Evolutionary conservation across 2,329 filamentous ascomycete genomes (phyloP).

Genomic region (Colletotrichum salicis): DNA sequence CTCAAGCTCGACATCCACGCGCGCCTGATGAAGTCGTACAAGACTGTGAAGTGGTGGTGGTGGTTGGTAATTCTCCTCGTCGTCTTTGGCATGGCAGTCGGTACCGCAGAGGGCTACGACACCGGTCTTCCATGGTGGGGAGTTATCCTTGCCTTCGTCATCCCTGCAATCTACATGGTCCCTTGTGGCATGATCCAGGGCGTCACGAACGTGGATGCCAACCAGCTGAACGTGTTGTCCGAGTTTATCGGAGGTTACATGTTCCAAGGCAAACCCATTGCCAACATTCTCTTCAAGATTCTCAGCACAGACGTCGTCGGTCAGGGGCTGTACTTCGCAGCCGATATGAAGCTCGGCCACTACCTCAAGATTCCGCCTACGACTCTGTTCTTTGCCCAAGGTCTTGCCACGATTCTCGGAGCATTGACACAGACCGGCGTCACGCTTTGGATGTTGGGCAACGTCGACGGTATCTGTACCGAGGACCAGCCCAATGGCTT

Average conservation of each 20-base stretch:
- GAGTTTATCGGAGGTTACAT: slow-evolving; percentile 61
- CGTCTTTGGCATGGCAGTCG: slow-evolving; percentile 47
- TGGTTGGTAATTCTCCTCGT: slow-evolving; percentile 60
- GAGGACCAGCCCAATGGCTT: slow-evolving; percentile 59
- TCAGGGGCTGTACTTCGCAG: slow-evolving; percentile 55
- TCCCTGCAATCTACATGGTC: slow-evolving; percentile 50
- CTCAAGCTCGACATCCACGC: slow-evolving; percentile 52
- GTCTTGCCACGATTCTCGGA: slow-evolving; percentile 60
- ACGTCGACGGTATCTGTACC: slow-evolving; percentile 65
- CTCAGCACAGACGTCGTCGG: slow-evolving; percentile 47
- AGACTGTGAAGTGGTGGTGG: slow-evolving; percentile 70
- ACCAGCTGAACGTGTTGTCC: slow-evolving; percentile 46
- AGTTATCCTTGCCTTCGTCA: slow-evolving; percentile 52
- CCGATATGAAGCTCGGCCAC: slow-evolving; percentile 59
- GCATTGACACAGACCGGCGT: slow-evolving; percentile 50
- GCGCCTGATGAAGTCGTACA: slow-evolving; percentile 65
- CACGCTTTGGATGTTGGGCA: slow-evolving; percentile 46
- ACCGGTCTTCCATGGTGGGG: slow-evolving; percentile 70
- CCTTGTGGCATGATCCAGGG: slow-evolving; percentile 64
- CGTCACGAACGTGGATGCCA: slow-evolving; percentile 56
- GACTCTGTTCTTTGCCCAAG: slow-evolving; percentile 68
- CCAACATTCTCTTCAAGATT: slow-evolving; percentile 50
- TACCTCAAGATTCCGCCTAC: slow-evolving; percentile 68
- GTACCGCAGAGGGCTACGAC: slow-evolving; percentile 57
- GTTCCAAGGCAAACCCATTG: slow-evolving; percentile 43